phyloP scores from a whole-genome alignment of 495 filamentous ascomycete species.

The Aspergillus heteromorphus region DNA sequence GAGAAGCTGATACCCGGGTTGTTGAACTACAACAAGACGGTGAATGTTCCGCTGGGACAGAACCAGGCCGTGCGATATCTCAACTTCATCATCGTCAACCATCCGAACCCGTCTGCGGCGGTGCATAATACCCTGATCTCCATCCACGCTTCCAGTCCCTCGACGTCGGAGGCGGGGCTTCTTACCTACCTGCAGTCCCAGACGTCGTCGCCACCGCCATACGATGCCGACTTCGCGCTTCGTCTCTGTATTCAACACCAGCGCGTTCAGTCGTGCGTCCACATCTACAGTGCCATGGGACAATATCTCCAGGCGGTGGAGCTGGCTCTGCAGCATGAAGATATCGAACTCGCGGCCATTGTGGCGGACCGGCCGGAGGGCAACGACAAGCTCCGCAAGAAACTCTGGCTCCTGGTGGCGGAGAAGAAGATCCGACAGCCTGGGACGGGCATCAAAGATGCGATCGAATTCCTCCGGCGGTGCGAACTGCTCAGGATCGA shows the following conservation, averaged over 20 bases:
- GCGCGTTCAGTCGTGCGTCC: constrained; percentile 86
- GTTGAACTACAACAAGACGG: constrained; percentile 82
- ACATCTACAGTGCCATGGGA: constrained; percentile 93
- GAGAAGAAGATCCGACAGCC: constrained; percentile 83
- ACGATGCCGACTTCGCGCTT: constrained; percentile 96
- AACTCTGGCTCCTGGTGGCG: constrained; percentile 89
- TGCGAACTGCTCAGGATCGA: constrained; percentile 92
- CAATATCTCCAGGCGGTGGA: constrained; percentile 90
- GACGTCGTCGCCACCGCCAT: constrained; percentile 66
- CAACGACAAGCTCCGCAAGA: constrained; percentile 77
- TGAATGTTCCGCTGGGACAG: constrained; percentile 46
- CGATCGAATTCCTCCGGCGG: constrained; percentile 87
- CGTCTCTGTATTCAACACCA: constrained; percentile 90
- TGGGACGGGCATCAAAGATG: constrained; percentile 79
- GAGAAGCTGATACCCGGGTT: constrained; percentile 87
- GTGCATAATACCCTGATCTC: constrained; percentile 96
- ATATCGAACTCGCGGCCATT: constrained; percentile 81
- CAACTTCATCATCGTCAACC: constrained; percentile 85
- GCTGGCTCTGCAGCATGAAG: constrained; percentile 79
- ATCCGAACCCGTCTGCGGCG: constrained; percentile 76
- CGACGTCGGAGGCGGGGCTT: constrained; percentile 74
- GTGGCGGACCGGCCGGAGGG: constrained; percentile 83
- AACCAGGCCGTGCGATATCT: constrained; percentile 96
- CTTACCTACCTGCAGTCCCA: constrained; percentile 81
- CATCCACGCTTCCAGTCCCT: constrained; percentile 84